Evolutionary conservation across 495 filamentous ascomycete genomes (phyloP).

Genomic region (Cercophora sp.): DNA sequence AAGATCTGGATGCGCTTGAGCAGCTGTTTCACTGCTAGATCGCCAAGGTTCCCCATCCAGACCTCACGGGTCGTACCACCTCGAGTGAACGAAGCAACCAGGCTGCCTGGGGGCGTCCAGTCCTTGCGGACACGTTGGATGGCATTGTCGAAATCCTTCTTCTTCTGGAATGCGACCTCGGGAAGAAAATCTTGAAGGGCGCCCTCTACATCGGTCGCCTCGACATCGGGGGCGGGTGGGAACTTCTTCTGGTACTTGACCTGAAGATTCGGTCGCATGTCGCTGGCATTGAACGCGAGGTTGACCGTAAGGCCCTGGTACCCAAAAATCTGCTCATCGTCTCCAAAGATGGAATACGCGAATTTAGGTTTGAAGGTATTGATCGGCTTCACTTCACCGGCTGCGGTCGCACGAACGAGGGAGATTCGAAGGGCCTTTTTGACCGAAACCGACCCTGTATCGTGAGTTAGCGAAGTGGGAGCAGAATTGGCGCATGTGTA

Average conservation of each 20-base stretch:
- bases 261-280: constrained; percentile 71
- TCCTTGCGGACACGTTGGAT: constrained; percentile 50
- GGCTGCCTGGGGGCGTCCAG: constrained; percentile 56
- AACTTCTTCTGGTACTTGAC: constrained; percentile 73
- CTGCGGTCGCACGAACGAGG: constrained; percentile 55
- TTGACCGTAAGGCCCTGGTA: constrained; percentile 75
- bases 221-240: constrained; percentile 63
- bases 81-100: constrained; percentile 38
- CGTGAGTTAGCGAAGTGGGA: too few relatives aligned
- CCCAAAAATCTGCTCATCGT: constrained; percentile 86
- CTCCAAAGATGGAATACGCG: constrained; percentile 89
- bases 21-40: constrained; percentile 57
- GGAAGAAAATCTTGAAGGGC: constrained; percentile 62
- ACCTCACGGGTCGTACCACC: constrained; percentile 44
- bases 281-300: constrained; percentile 73
- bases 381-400: constrained; percentile 50
- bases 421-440: constrained; percentile 72
- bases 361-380: constrained; percentile 76
- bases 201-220: constrained; percentile 62
- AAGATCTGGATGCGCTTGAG: constrained; percentile 77
- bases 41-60: constrained; percentile 48
- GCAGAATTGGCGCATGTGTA: too few relatives aligned
- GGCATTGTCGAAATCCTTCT: constrained; percentile 55
- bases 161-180: constrained; percentile 36
- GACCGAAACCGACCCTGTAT: constrained; percentile 66